Evolutionary conservation across 2,329 filamentous ascomycete genomes (phyloP).

Genomic region (Aspergillus fischeri): DNA sequence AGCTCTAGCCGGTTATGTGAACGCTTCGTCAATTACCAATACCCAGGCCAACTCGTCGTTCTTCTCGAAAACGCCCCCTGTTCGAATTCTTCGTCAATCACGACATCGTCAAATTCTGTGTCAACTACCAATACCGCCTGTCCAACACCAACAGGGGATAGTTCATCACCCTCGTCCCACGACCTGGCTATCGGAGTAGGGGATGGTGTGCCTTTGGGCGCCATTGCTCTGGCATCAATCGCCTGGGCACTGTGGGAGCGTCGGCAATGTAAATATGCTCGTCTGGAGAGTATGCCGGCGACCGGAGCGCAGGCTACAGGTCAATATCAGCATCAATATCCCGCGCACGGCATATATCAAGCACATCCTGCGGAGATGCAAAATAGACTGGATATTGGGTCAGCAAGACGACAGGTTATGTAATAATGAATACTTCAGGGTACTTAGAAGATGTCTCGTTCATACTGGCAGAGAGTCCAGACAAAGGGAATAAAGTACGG

Average conservation of each 20-base stretch:
- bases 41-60: too few species aligned
- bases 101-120: neutral
- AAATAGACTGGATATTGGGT: neutral
- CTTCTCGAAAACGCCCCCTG: too few species aligned
- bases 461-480: too few species aligned
- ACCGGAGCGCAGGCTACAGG: neutral
- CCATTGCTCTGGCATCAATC: neutral
- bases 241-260: neutral
- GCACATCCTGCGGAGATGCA: neutral
- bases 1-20: conserved; percentile 1
- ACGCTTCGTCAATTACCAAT: neutral
- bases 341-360: neutral
- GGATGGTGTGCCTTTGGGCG: neutral
- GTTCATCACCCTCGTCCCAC: neutral
- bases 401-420: too few species aligned
- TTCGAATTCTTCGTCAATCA: neutral
- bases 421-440: too few species aligned
- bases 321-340: neutral
- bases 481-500: too few species aligned
- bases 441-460: too few species aligned
- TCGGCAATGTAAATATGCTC: neutral
- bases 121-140: neutral
- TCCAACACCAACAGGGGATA: neutral
- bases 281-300: neutral
- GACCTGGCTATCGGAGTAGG: neutral